A percentile compares a stretch with the other conserved stretches of the same genome.
These are phyloP conservation scores for Globisporangium nodosum DNA, from an alignment of 352 stramenopile species.

Conservation along the genomic window DNA sequence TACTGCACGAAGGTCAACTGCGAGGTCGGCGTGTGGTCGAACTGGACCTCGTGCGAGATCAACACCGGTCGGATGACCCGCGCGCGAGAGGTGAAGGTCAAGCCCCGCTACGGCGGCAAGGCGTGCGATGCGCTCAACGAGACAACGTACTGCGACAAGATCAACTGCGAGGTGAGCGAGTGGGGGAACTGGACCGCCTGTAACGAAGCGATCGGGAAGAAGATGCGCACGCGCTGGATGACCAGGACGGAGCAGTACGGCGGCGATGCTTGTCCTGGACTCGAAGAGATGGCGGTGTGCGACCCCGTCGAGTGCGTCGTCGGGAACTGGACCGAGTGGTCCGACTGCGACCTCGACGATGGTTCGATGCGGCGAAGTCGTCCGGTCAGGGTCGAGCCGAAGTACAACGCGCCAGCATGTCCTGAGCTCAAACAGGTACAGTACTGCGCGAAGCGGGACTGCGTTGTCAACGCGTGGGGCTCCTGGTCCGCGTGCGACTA, in stretches of 20 bases:
- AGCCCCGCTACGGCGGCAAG: slow-evolving; percentile 6
- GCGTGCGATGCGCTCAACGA: slow-evolving; percentile 17
- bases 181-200: slow-evolving; percentile 40
- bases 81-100: slow-evolving; percentile 10
- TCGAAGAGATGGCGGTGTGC: slow-evolving; percentile 18
- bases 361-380: slow-evolving; percentile 29
- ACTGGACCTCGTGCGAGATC: slow-evolving; percentile 19
- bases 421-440: slow-evolving; percentile 25
- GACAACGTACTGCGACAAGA: slow-evolving; percentile 27
- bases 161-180: slow-evolving; percentile 23
- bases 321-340: slow-evolving; percentile 37
- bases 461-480: slow-evolving; percentile 38
- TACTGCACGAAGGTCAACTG: slow-evolving; percentile 47
- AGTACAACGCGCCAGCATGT: slow-evolving; percentile 34
- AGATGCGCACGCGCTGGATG: slow-evolving; percentile 32
- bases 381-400: slow-evolving; percentile 26
- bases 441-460: slow-evolving; percentile 39
- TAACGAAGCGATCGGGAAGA: slow-evolving; percentile 31
- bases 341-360: slow-evolving; percentile 26
- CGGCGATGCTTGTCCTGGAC: slow-evolving; percentile 13
- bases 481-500: slow-evolving; percentile 45
- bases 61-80: slow-evolving; percentile 20
- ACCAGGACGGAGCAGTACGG: slow-evolving; percentile 13
- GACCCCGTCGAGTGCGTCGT: slow-evolving; percentile 45
- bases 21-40: slow-evolving; percentile 27